Evolutionary conservation across 2,329 filamentous ascomycete species (phyloP), one percentile per base, ranked within the genome.

Genomic region (Penicillium concentricum): DNA sequence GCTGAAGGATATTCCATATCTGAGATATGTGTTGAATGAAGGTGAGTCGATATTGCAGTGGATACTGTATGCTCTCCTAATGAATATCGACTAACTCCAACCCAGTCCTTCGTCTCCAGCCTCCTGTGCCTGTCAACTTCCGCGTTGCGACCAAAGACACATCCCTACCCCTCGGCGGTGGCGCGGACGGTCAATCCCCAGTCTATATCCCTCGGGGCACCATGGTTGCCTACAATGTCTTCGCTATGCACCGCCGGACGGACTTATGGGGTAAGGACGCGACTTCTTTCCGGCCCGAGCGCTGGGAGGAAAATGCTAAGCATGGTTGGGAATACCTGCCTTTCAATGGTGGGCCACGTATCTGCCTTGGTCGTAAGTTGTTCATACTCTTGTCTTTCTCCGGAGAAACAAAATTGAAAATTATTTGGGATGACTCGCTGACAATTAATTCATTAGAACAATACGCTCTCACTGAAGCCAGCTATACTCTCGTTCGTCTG

Each of bases 191-290:
- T 16, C 75, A 75, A 6, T 77, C 81, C 42, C 88, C 88, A 0
- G 66, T 93, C 3, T 84, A 85, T 52, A 15, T 32, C 28, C 28
- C 28, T 8, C 7, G 9, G 70, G 84, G 86, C 64, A 85, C 84
- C 0, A 72, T 82, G 9, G 77, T 93, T 61, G 79, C 75, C 51
- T 94, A 91, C 78, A 86, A 81, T 38, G 81, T 89, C 0, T 82
- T 90, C 48, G 75, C 84, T 6, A 89, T 94, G 89, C 89, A 93
- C 69, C 84, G 89, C 4, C 84, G 88, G 16, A 72, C 68, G 4
- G 79, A 81, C 44, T 66, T 76, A 51, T 81, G 74, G 60, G 79
- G 79, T 2, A 44, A 67, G 4, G 79, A 81, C 44, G 74, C 78
- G 2, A 63, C 75, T 2, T 69, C 69, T 15, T 83, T 79, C 72